Base-by-base conservation (phyloP, 2,329 filamentous ascomycete genomes). In the Cytospora paraplurivora region DNA sequence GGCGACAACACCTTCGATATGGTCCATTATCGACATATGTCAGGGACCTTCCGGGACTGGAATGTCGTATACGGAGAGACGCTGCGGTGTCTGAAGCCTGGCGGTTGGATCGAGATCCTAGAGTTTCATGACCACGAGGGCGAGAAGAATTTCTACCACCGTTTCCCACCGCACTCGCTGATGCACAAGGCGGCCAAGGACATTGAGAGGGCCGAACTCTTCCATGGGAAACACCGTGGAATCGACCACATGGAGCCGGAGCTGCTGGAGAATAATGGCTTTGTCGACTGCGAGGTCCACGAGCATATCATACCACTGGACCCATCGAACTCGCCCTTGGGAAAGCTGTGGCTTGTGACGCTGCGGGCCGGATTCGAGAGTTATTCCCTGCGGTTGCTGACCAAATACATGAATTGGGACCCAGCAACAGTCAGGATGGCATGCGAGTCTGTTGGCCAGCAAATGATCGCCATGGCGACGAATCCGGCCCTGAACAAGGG, bases 21-120 rank as follows among this genome's bases (percentile, higher is more conserved):
- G 13, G 78, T 87, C 34, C 85, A 87, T 69, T 74, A 86, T 62
- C 80, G 85, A 6, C 77, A 81, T 66, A 79, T 87, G 78, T 75
- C 81, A 19, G 85, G 83, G 11, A 79, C 84, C 11, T 86, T 87
- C 70, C 72, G 74, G 0, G 81, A 86, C 71, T 87, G 85, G 85
- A 69, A 73, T 38, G 79, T 78, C 64, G 78, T 87, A 33, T 86
- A 85, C 70, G 71, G 76, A 66, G 81, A 83, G 67, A 79, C 81
- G 1, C 82, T 79, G 69, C 74, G 77, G 44, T 84, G 82, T 63
- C 73, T 86, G 44, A 82, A 81, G 63, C 84, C 84, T 0, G 84
- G 84, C 50, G 84, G 83, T 15, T 86, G 81, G 80, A 78, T 86
- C 50, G 83, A 86, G 71, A 71, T 86, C 7, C 71, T 83, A 52